Evolutionary conservation across 2,329 filamentous ascomycete genomes (phyloP).

Genomic region (Fonsecaea pugnacius): DNA sequence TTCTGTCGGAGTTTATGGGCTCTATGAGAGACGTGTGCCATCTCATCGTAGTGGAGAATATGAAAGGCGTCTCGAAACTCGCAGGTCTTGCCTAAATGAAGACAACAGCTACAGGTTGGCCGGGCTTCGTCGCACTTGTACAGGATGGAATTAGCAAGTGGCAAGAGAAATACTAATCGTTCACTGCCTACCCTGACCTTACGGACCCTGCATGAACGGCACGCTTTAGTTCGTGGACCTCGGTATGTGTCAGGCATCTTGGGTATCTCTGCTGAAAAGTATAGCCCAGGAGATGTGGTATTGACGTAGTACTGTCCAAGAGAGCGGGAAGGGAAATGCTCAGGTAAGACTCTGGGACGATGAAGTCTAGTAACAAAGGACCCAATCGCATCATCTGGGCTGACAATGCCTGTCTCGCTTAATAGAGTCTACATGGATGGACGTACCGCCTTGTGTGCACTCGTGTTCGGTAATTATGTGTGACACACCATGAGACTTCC

Average conservation of each 20-base stretch:
- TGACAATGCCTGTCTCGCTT: neutral
- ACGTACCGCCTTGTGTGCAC: neutral
- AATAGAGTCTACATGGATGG: neutral
- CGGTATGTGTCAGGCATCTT: neutral
- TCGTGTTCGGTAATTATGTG: too few species aligned
- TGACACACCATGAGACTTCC: neutral
- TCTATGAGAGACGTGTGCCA: neutral
- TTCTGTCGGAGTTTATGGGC: neutral
- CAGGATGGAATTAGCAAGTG: neutral
- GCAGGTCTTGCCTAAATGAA: neutral
- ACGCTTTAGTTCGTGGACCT: neutral
- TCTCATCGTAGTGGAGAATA: neutral
- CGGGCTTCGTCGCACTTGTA: conserved; percentile 1
- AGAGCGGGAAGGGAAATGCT: neutral
- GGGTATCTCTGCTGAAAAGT: neutral
- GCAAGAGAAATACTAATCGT: too few species aligned
- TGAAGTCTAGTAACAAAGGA: neutral
- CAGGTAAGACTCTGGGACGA: neutral
- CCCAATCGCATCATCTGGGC: neutral
- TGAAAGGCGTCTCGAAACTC: neutral
- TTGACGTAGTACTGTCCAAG: neutral
- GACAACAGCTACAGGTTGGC: neutral
- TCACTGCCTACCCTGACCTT: neutral
- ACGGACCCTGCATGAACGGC: neutral
- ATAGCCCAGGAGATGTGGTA: neutral